Evolutionary conservation across 2,329 filamentous ascomycete genomes (phyloP), one percentile per base, ranked within the genome.

Genomic region (Beauveria varroae): DNA sequence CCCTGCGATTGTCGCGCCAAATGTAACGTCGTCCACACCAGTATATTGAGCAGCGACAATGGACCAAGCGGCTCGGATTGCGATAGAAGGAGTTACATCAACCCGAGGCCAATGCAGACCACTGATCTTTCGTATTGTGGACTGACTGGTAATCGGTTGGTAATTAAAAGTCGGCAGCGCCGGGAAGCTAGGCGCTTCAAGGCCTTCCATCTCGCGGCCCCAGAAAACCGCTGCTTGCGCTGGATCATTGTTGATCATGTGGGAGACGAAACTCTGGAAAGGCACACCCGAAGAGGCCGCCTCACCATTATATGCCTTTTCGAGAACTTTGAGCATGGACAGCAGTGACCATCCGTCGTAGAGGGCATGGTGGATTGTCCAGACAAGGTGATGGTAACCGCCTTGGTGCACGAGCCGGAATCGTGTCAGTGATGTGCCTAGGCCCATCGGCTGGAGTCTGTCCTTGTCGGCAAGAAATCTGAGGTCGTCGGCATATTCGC

Each of bases 311-410:
- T 61, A 61, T 6, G 37, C 22, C 18, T 56, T 56, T 20, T 61
- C 40, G 1, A 56, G 41, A n/a, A 30, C 20, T 20, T 44, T 44
- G 34, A 62, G 46, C 52, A 62, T 49, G 4, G 47, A 47, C 14
- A 54, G 40, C 14, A 62, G 34, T 54, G 67, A 69, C 68, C 69
- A 72, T 12, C 69, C 71, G 12, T 73, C 71, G 5, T 72, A 73
- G 2, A 72, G 63, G 9, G 71, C 68, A 43, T 73, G 71, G 10
- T 73, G 71, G 1, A 68, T 65, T 1, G 70, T 72, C 66, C 69
- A 72, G 0, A 72, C 65, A 4, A 72, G 69, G 51, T 67, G 71
- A 26, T 51, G 14, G 18, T 51, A 47, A 8, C n/a, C 37, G 1
- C 7, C 22, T 4, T 51, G n/a, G 6, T 28, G 30, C 5, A 54